Evolutionary conservation across 2,329 filamentous ascomycete genomes (phyloP).

Genomic region (Albifimbria verrucaria): DNA sequence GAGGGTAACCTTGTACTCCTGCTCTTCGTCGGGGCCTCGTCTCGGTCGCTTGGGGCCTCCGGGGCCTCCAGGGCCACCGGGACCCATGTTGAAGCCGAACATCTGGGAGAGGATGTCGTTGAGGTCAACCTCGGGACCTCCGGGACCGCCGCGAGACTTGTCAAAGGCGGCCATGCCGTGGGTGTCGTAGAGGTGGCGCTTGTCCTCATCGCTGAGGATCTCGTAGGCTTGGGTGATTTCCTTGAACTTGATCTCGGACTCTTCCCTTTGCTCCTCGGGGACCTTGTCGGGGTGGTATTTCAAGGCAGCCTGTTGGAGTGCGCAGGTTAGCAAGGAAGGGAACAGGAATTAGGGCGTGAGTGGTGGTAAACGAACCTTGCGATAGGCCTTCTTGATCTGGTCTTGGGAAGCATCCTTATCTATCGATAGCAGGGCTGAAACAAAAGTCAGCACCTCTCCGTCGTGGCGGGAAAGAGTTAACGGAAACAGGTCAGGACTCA

Average conservation of each 20-base stretch:
- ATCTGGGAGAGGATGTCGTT: conserved; percentile 93
- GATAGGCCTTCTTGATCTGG: conserved; percentile 93
- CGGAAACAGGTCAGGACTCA: conserved; percentile 27
- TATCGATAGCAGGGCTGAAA: conserved; percentile 73
- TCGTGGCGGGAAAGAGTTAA: background rate
- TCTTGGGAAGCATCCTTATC: conserved; percentile 67
- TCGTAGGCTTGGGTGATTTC: conserved; percentile 91
- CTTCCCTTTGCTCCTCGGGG: conserved; percentile 75
- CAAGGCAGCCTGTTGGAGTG: conserved; percentile 65
- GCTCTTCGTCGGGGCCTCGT: conserved; percentile 79
- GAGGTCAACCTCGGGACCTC: conserved; percentile 72
- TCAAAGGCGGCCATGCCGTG: conserved; percentile 97
- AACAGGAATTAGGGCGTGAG: conserved; percentile 1
- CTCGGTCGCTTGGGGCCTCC: conserved; percentile 55
- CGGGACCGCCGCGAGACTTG: conserved; percentile 63
- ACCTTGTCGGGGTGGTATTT: conserved; percentile 95
- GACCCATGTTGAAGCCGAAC: conserved; percentile 75
- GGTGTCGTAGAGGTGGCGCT: conserved; percentile 85
- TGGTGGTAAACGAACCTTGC: conserved; percentile 62
- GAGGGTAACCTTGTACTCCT: conserved; percentile 84
- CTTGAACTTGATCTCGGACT: conserved; percentile 92
- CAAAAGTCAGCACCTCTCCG: conserved; percentile 7
- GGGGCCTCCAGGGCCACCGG: conserved; percentile 41
- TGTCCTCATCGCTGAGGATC: conserved; percentile 94
- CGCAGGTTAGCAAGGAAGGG: conserved; percentile 10